phyloP scores from a whole-genome alignment of 2,329 filamentous ascomycete species.

The Trichoderma sp. region DNA sequence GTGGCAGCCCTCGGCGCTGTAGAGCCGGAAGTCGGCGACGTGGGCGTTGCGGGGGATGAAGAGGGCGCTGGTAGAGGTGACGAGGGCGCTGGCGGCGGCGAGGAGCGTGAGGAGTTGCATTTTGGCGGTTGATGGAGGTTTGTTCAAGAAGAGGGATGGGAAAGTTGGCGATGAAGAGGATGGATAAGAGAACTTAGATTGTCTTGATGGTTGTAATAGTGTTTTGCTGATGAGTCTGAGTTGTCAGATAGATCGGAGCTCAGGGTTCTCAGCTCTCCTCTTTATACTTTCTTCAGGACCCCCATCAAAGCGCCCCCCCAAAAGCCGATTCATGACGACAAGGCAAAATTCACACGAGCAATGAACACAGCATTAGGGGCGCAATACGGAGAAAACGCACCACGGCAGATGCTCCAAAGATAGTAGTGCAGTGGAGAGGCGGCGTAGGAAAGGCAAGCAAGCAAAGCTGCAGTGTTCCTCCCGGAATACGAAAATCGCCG shows the following conservation, averaged over 20 bases:
- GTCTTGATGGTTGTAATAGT: neutral
- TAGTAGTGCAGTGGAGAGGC: conserved; percentile 22
- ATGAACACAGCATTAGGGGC: too few species aligned
- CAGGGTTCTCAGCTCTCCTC: conserved; percentile 4
- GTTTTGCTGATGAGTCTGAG: neutral
- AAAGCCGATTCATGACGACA: conserved; percentile 24
- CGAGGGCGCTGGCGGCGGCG: conserved; percentile 28
- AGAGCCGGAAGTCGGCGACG: conserved; percentile 36
- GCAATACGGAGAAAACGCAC: conserved; percentile 20
- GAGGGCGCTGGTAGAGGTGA: conserved; percentile 28
- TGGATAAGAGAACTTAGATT: neutral
- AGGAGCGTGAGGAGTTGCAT: conserved; percentile 31
- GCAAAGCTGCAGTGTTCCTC: conserved; percentile 28
- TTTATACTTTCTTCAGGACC: conserved; percentile 12
- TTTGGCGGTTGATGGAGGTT: conserved; percentile 2
- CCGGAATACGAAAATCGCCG: conserved; percentile 25
- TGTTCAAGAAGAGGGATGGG: neutral
- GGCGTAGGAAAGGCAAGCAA: neutral
- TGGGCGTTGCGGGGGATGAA: conserved; percentile 32
- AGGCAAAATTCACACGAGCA: neutral
- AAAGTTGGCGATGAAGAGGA: neutral
- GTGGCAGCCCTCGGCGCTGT: conserved; percentile 30
- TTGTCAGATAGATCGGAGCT: neutral
- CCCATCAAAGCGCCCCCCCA: neutral
- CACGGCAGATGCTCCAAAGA: conserved; percentile 4